Evolutionary conservation across 495 filamentous ascomycete species (phyloP), one percentile per base, ranked within the genome.

Genomic region (Hypomontagnella monticulosa): DNA sequence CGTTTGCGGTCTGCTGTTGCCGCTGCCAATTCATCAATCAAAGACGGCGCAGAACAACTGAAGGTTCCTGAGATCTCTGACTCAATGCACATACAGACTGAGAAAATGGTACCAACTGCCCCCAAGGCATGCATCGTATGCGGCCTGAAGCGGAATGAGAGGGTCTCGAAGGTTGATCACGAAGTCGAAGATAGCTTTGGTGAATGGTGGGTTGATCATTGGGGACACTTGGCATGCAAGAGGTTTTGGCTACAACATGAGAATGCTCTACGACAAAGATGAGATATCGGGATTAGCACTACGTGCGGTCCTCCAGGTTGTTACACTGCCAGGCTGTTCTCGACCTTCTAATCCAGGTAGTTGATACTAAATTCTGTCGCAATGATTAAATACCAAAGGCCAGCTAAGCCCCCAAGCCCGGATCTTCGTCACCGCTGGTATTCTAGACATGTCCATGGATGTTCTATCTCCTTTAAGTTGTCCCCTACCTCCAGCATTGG

Each of bases 161-260:
- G 93, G 34, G 78, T 97, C 15, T 73, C 80, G 1, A 87, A 84
- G 65, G 80, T 96, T 27, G 93, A 97, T 74, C 80, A 88, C 23
- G 80, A 87, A 54, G 89, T 96, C 15, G 85, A 92, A 63, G 95
- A 97, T 78, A 92, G 88, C 74, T 93, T 96, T 79, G 92, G 91
- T 37, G 93, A 97, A 76, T 97, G 92, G 92, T 99, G 95, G 95
- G 82, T 89, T 11, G 91, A 96, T 34, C 88, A 93, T 75, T 96
- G 92, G 92, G 88, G 90, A 0, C 90, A 97, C 79, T 77, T 87
- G 12, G 85, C 85, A 53, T 99, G 95, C 75, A 84, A 84, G 70
- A 85, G 84, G 55, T 97, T 97, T 69, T 99, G 95, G 95, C 78
- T 89, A 48, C 82, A 84, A 66, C 88, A 96, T 75, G 88, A 87